These are phyloP conservation scores for Hymenotorrendiella dingleyae DNA, from an alignment of 2,329 filamentous ascomycete species.

Conservation along the genomic window DNA sequence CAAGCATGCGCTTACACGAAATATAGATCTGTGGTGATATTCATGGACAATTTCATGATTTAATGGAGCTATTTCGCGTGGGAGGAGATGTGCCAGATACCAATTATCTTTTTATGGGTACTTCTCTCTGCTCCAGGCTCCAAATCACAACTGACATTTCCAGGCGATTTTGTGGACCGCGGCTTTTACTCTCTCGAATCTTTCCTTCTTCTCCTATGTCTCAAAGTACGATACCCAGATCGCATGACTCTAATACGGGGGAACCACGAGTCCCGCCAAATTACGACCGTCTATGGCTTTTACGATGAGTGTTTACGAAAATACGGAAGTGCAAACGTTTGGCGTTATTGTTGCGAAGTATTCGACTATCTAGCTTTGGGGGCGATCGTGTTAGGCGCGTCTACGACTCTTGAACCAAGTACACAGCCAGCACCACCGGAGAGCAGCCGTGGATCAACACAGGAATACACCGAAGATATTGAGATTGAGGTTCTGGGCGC, in stretches of 20 bases:
- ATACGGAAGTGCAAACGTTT: conserved; percentile 94
- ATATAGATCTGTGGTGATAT: conserved; percentile 88
- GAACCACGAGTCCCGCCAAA: conserved; percentile 94
- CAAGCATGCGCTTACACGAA: conserved; percentile 11
- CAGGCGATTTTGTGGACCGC: conserved; percentile 93
- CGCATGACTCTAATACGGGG: conserved; percentile 94
- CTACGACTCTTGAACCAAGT: conserved; percentile 51
- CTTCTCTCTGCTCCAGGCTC: conserved; percentile 8
- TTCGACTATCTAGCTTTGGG: conserved; percentile 99
- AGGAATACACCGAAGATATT: conserved; percentile 59
- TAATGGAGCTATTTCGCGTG: conserved; percentile 95
- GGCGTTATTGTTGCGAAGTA: conserved; percentile 94
- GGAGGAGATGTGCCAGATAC: conserved; percentile 92
- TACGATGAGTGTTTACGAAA: conserved; percentile 96
- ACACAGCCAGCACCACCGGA: conserved; percentile 35
- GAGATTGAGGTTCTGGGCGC: conserved; percentile 93
- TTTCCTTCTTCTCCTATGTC: conserved; percentile 87
- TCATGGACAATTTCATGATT: conserved; percentile 91
- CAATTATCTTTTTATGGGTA: conserved; percentile 96
- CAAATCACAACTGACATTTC: conserved; percentile 11
- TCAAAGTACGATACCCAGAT: conserved; percentile 96
- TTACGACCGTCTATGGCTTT: conserved; percentile 96
- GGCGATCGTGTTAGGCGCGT: conserved; percentile 89
- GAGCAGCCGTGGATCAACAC: conserved; percentile 41
- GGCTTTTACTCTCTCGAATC: conserved; percentile 98